phyloP scores from a whole-genome alignment of 176 grass and related monocot species.

The Hordeum vulgare region MorexV3_pseudomolecules_assembly NC_058524.1:366737768-366738267 shows the following conservation, averaged over 20 bases:
- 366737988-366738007: not conserved
- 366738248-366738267: not conserved
- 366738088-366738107: slow-evolving; percentile 43
- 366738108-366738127: not conserved
- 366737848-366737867: slow-evolving; percentile 64
- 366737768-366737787: not conserved
- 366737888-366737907: not conserved
- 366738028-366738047: slow-evolving; percentile 60
- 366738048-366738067: slow-evolving; percentile 66
- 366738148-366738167: slow-evolving; percentile 23
- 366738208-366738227: not conserved
- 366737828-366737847: slow-evolving; percentile 55
- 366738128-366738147: slow-evolving; percentile 18
- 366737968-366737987: not conserved
- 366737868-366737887: slow-evolving; percentile 1
- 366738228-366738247: not conserved
- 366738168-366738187: slow-evolving; percentile 3
- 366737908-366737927: slow-evolving; percentile 6
- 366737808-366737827: slow-evolving; percentile 29
- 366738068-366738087: slow-evolving; percentile 64
- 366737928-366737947: slow-evolving; percentile 54
- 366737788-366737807: not conserved
- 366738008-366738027: slow-evolving; percentile 45
- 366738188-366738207: not conserved
- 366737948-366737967: slow-evolving; percentile 29